Base-by-base conservation (phyloP, 2,329 filamentous ascomycete species). In the Aspergillus sp. region DNA sequence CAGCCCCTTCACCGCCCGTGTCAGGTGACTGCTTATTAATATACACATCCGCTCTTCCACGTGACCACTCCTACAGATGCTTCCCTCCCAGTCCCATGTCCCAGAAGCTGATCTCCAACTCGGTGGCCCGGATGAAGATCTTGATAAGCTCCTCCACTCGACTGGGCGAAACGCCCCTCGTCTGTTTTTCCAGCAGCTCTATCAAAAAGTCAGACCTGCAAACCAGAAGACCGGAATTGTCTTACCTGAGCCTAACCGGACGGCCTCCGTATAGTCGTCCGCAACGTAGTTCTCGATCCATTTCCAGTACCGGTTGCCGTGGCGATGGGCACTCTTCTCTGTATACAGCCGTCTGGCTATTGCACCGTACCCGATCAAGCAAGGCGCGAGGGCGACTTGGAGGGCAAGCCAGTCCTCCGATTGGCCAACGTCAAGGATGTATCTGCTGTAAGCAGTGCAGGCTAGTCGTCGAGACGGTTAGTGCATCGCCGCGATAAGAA, bases 281-380 rank as follows among this genome's bases (percentile, higher is more conserved):
- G 79, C 82, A 11, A 82, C 74, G 52, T 95, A 96, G 51, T 85
- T 93, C 53, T 88, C 70, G 44, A 96, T 85, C 89, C 89, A 96
- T 28, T 78, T 73, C 80, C 82, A 91, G 63, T 93, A 96, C 12
- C 63, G 68, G 54, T 89, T 93, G 0, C 67, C 75, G 8, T 80
- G 68, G 24, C 69, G 68, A 30, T 64, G 49, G 22, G 77, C 81
- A n/a, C 64, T 67, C 30, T 71, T 62, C 40, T 82, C 78, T 10
- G 66, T 66, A 46, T 78, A 69, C 3, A 94, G 67, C 48, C 84
- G 73, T 48, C 71, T 70, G 4, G 84, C 89, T 38, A 93, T 83
- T 35, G 75, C 75, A 7, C 80, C 80, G 55, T 96, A 95, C 26
- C 89, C 89, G n/a, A 95, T 72, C 19, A 94, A 68, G 53, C 89